Conservation (phyloP, 257 asterid genomes). For the Nemophila menziesii region DNA sequence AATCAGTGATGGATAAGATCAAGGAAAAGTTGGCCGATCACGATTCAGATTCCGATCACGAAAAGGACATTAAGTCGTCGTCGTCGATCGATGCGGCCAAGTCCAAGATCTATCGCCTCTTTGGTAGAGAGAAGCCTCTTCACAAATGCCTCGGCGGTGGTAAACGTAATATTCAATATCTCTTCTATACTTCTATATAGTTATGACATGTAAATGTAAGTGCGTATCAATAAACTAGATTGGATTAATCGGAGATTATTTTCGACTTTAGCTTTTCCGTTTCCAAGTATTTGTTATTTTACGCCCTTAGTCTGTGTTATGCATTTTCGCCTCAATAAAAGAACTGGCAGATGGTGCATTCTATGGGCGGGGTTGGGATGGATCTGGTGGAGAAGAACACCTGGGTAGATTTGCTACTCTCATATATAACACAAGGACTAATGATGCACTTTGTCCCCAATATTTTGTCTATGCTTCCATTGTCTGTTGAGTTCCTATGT, state of each 20-base stretch:
- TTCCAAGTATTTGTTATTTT: too few relatives aligned
- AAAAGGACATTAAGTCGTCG: slow-evolving; percentile 31
- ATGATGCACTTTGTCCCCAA: neutral
- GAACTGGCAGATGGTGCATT: too few relatives aligned
- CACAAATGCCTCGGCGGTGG: slow-evolving; percentile 87
- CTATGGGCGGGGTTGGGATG: too few relatives aligned
- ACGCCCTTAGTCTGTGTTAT: too few relatives aligned
- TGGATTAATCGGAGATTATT: neutral
- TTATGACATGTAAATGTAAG: neutral
- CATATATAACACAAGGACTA: too few relatives aligned
- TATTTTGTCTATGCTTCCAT: neutral
- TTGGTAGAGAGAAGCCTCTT: slow-evolving; percentile 77
- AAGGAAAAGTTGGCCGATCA: slow-evolving; percentile 49
- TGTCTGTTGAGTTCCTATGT: neutral
- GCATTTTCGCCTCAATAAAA: too few relatives aligned
- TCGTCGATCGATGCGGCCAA: slow-evolving; percentile 35
- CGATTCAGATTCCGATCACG: slow-evolving; percentile 55
- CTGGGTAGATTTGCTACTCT: too few relatives aligned
- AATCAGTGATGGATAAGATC: slow-evolving; percentile 60
- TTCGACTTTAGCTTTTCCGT: neutral
- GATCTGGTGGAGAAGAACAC: too few relatives aligned
- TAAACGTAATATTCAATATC: slow-evolving; percentile 44
- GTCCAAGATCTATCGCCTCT: slow-evolving; percentile 77
- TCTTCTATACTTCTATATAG: neutral
- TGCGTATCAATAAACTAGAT: neutral